Percentiles rank a stretch among this genome's conserved stretches.
These are phyloP conservation scores for Xylariales sp. DNA, from an alignment of 2,329 filamentous ascomycete species.

Conservation along the genomic window DNA sequence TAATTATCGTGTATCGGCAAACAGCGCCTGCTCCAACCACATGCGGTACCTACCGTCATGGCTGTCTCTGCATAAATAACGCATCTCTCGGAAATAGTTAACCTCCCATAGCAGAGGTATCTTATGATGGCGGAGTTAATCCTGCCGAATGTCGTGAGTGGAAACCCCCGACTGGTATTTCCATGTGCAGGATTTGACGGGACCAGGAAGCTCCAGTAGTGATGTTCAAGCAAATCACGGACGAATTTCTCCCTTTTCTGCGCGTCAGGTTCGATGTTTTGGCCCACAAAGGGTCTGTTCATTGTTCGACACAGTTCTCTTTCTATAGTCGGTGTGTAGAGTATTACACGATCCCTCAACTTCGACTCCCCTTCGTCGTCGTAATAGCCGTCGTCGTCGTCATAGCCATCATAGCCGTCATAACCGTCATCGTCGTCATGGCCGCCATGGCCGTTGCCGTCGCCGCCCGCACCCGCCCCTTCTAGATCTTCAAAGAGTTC, in stretches of 20 bases:
- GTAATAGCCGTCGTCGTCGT: too few species aligned
- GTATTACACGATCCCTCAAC: background rate
- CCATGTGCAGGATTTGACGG: background rate
- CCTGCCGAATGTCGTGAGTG: background rate
- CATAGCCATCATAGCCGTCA: too few species aligned
- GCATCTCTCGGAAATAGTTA: constrained; percentile 22
- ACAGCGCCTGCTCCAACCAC: too few species aligned
- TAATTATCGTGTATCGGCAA: background rate
- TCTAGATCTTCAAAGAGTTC: constrained; percentile 7
- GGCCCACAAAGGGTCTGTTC: background rate
- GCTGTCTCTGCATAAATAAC: background rate
- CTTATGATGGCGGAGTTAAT: background rate
- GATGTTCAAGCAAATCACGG: background rate
- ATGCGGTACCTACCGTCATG: constrained; percentile 4
- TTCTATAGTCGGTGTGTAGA: background rate
- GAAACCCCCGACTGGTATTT: background rate
- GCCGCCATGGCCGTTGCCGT: too few species aligned
- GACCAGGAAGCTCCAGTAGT: background rate
- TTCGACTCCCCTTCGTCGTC: background rate
- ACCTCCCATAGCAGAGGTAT: background rate
- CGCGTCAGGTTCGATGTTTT: constrained; percentile 7
- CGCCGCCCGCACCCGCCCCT: too few species aligned
- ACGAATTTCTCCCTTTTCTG: background rate
- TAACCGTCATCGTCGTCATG: too few species aligned
- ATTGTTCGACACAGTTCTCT: background rate